phyloP scores from a whole-genome alignment of 148 eudicot species.

The Simmondsia chinensis region DNA sequence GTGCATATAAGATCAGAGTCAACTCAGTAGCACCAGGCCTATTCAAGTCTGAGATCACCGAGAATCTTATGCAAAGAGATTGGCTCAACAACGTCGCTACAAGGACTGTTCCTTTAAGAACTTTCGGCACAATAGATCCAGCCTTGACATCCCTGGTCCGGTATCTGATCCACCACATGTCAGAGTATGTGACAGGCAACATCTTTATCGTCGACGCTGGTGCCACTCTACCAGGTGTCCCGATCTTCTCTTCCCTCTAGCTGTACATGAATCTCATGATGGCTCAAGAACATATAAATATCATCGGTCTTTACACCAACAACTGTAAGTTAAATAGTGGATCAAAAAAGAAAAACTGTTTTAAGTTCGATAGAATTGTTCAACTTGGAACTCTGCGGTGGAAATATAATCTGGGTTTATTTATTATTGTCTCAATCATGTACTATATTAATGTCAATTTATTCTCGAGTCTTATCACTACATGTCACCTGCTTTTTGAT shows the following conservation, averaged over 20 bases:
- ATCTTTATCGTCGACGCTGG: slow-evolving; percentile 58
- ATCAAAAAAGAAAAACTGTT: too few species aligned
- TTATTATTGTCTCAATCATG: too few species aligned
- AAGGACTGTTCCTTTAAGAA: slow-evolving; percentile 35
- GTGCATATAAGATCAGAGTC: slow-evolving; percentile 39
- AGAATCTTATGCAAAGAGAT: slow-evolving; percentile 40
- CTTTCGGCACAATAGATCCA: slow-evolving; percentile 39
- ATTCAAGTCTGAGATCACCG: slow-evolving; percentile 61
- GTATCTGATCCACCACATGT: slow-evolving; percentile 54
- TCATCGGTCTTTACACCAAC: too few species aligned
- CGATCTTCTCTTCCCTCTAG: slow-evolving; percentile 64
- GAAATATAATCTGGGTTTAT: too few species aligned
- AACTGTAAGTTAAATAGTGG: too few species aligned
- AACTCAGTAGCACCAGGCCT: slow-evolving; percentile 62
- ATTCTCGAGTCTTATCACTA: too few species aligned
- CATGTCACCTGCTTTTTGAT: too few species aligned
- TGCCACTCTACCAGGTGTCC: slow-evolving; percentile 44
- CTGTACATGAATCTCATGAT: not conserved
- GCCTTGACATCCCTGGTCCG: slow-evolving; percentile 55
- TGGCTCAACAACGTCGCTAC: slow-evolving; percentile 39
- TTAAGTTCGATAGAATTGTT: too few species aligned
- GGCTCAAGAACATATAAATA: too few species aligned
- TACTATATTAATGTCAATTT: too few species aligned
- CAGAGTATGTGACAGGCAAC: slow-evolving; percentile 57
- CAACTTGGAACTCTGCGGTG: too few species aligned